These are phyloP conservation scores for Trametes coccinea DNA, from an alignment of 768 basidiomycete species.

Conservation along the genomic window DNA sequence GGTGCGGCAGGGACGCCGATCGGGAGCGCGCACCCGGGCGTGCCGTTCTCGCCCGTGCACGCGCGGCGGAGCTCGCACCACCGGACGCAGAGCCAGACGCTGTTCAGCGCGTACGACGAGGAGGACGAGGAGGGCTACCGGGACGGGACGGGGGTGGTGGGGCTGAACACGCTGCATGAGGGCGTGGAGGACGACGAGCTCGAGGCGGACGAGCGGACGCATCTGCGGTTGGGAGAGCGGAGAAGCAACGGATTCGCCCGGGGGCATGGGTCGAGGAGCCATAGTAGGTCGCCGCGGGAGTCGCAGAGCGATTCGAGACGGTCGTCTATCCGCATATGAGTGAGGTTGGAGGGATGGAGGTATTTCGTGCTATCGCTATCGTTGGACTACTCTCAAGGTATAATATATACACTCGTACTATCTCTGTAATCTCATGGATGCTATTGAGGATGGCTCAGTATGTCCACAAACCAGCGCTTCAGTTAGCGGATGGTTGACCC, in stretches of 20 bases:
- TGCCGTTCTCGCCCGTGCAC: slow-evolving; percentile 44
- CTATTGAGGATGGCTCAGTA: no score
- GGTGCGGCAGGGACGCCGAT: slow-evolving; percentile 37
- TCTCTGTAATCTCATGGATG: no score
- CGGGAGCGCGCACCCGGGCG: slow-evolving; percentile 27
- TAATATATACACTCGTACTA: no score
- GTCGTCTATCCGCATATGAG: slow-evolving; percentile 16
- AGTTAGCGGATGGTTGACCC: no score
- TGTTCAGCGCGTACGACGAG: slow-evolving; percentile 79
- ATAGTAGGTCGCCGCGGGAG: slow-evolving; percentile 52
- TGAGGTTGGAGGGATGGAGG: neutral
- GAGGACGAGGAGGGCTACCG: slow-evolving; percentile 52
- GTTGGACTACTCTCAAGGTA: no score
- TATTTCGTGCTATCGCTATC: no score
- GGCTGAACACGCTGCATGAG: slow-evolving; percentile 66
- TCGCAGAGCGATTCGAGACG: slow-evolving; percentile 42
- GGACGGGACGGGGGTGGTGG: slow-evolving; percentile 45
- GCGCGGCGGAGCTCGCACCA: slow-evolving; percentile 67
- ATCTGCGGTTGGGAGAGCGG: slow-evolving; percentile 39
- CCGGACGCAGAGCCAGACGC: slow-evolving; percentile 59
- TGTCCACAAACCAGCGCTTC: no score
- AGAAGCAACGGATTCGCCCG: slow-evolving; percentile 7
- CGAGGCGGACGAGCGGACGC: slow-evolving; percentile 47
- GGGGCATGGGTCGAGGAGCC: slow-evolving; percentile 46
- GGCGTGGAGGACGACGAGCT: slow-evolving; percentile 53